Evolutionary conservation across 306 rosid species (phyloP).

Genomic region (Hylodesmum podocarpum): DNA sequence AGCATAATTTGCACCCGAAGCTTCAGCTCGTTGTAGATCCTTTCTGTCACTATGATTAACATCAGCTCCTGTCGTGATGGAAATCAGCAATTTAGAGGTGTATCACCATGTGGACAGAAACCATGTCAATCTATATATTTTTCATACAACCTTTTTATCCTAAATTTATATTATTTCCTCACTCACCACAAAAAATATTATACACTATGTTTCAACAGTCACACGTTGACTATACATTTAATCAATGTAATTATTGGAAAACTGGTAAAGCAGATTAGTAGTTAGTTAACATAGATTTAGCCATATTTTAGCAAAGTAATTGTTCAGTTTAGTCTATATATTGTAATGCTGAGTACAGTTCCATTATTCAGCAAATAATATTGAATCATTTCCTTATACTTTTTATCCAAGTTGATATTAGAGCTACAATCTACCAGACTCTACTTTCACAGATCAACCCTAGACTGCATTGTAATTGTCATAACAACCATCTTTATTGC

Average conservation of each 20-base stretch:
- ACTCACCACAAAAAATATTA: background rate
- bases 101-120: conserved; percentile 19
- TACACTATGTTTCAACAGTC: background rate
- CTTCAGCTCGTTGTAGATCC: conserved; percentile 28
- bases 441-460: too few species aligned
- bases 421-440: too few species aligned
- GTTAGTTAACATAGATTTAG: background rate
- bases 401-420: too few species aligned
- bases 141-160: background rate
- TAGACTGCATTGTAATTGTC: too few species aligned
- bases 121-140: conserved; percentile 5
- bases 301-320: background rate
- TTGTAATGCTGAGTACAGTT: background rate
- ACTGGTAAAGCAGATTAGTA: background rate
- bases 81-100: conserved; percentile 19
- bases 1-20: conserved; percentile 23
- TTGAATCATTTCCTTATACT: too few species aligned
- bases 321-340: background rate
- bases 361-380: too few species aligned
- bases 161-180: conserved; percentile 19
- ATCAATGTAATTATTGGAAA: background rate
- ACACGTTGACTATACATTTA: background rate
- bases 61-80: conserved; percentile 33
- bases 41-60: conserved; percentile 22
- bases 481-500: too few species aligned